phyloP scores from a whole-genome alignment of 2,329 filamentous ascomycete genomes.

The Ciborinia camelliae region DNA sequence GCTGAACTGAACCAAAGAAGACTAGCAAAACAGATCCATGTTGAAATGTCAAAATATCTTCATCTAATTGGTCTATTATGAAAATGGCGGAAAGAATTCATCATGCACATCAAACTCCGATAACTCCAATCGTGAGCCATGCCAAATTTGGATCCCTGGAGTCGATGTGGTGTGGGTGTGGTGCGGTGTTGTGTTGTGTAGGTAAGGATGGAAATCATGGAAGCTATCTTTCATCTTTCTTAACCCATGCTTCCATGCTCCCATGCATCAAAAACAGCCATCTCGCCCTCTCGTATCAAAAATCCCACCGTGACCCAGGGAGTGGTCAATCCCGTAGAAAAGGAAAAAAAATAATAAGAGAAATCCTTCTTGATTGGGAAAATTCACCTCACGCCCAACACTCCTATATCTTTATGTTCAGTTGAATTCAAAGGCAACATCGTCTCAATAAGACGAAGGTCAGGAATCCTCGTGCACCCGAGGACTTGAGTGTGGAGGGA shows the following conservation, averaged over 20 bases:
- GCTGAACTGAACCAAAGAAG: constrained; percentile 9
- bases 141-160: constrained; percentile 29
- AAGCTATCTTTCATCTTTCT: no score
- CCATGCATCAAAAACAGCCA: constrained; percentile 15
- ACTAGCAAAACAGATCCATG: constrained; percentile 14
- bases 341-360: constrained; percentile 3
- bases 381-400: constrained; percentile 25
- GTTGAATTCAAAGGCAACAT: constrained; percentile 29
- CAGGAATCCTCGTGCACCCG: constrained; percentile 14
- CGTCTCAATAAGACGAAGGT: constrained; percentile 30
- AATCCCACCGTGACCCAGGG: constrained; percentile 16
- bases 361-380: constrained; percentile 9
- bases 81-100: constrained; percentile 4
- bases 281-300: constrained; percentile 11
- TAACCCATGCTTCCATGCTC: background rate
- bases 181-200: background rate
- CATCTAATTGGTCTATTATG: constrained; percentile 3
- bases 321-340: background rate
- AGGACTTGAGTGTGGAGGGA: constrained; percentile 23
- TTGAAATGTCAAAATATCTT: background rate
- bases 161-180: constrained; percentile 6
- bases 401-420: constrained; percentile 23
- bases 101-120: constrained; percentile 23
- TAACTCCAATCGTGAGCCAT: constrained; percentile 24
- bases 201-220: background rate